Evolutionary conservation across 2,329 filamentous ascomycete genomes (phyloP).

Genomic region (Xylaria sp.): DNA sequence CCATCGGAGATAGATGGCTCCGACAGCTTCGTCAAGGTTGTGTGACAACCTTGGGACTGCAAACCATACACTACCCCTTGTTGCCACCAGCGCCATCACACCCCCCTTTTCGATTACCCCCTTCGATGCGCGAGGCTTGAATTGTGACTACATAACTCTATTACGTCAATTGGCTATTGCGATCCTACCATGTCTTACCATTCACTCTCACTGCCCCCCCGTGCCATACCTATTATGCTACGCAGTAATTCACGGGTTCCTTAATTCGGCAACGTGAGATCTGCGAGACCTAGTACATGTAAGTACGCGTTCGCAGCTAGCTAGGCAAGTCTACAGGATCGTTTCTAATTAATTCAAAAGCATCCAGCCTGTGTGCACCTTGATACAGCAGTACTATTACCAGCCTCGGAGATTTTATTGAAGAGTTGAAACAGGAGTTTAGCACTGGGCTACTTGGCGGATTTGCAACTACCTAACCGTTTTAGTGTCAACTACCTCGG

Average conservation of each 20-base stretch:
- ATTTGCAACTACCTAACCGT: not conserved
- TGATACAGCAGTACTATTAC: not conserved
- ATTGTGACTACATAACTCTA: constrained; percentile 13
- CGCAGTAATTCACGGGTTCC: not conserved
- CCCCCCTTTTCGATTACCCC: not conserved
- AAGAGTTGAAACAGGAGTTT: not conserved
- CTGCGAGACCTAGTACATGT: not conserved
- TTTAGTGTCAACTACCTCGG: not conserved
- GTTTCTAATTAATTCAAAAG: too few species aligned
- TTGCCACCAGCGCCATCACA: constrained; percentile 11
- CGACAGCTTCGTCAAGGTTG: constrained; percentile 6
- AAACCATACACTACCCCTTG: constrained; percentile 12
- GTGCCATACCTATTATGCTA: not conserved
- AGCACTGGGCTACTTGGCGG: not conserved
- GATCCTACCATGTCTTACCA: not conserved
- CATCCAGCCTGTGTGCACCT: too few species aligned
- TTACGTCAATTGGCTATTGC: constrained; percentile 19
- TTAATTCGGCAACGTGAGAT: not conserved
- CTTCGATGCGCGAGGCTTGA: not conserved
- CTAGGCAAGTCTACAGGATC: too few species aligned
- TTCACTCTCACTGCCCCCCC: not conserved
- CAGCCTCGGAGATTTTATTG: not conserved
- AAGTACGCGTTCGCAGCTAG: not conserved
- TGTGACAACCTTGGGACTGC: not conserved
- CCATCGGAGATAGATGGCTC: not conserved